phyloP scores from a whole-genome alignment of 305 asterid genomes.

The Fraxinus albicans region DNA sequence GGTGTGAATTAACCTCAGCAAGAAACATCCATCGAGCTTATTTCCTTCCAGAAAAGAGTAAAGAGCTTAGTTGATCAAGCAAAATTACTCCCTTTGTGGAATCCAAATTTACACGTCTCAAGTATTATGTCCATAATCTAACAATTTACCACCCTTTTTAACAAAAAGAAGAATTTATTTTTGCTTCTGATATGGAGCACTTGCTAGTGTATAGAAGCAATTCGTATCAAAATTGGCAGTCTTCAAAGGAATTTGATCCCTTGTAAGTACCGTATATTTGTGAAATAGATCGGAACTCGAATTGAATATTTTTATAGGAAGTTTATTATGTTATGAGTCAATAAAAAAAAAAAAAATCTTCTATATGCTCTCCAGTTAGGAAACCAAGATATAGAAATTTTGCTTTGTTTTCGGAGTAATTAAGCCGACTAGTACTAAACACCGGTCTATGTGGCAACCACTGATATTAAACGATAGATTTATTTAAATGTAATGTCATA shows the following conservation, averaged over 20 bases:
- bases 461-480: no score
- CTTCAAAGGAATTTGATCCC: background rate
- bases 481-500: no score
- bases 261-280: background rate
- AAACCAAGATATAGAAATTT: background rate
- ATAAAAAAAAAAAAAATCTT: no score
- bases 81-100: background rate
- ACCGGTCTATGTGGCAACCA: no score
- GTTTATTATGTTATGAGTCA: background rate
- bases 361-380: background rate
- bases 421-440: no score
- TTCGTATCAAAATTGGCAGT: background rate
- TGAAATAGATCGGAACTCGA: background rate
- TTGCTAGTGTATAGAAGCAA: background rate
- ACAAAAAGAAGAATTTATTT: no score
- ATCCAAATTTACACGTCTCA: background rate
- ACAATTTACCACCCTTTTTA: background rate
- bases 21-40: no score
- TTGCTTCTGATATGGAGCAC: background rate
- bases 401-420: background rate
- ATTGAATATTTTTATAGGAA: no score
- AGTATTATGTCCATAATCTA: background rate
- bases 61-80: no score
- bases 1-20: no score
- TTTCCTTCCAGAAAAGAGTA: no score